phyloP scores from a whole-genome alignment of 140 eudicot genomes.

The Ambrosia hybrid region DNA sequence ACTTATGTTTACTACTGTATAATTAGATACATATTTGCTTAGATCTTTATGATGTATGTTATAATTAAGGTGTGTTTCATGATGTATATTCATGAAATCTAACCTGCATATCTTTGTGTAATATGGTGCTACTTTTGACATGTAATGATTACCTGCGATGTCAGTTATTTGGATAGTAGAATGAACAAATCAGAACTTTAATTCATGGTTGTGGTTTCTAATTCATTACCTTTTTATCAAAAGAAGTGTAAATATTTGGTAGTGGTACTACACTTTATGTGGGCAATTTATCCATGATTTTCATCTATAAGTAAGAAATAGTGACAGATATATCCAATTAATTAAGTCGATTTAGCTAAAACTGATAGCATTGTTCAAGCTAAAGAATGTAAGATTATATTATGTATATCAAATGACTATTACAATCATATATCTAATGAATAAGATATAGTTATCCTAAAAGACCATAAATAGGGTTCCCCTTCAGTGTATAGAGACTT shows the following conservation, averaged over 20 bases:
- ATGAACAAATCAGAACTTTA: constrained; percentile 5
- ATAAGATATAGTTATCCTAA: no score
- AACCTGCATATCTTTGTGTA: neutral
- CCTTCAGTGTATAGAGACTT: no score
- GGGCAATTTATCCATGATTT: neutral
- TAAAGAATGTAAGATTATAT: no score
- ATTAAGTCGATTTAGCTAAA: neutral
- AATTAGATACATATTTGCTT: constrained; percentile 5
- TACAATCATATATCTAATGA: no score
- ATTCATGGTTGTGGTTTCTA: neutral
- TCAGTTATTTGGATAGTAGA: constrained; percentile 15
- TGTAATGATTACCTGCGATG: constrained; percentile 20
- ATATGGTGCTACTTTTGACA: neutral
- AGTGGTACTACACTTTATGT: neutral
- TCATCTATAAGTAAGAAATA: neutral
- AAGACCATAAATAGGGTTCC: no score
- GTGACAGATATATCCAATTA: neutral
- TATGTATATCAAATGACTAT: no score
- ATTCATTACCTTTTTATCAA: neutral
- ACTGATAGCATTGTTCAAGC: neutral
- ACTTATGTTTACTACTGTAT: neutral
- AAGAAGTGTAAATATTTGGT: neutral
- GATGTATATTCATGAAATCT: constrained; percentile 16
- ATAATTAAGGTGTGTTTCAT: neutral
- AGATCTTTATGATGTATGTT: constrained; percentile 5